Base-by-base conservation (phyloP, 805 yeast species). In the Barnettozyma vustinii region DNA sequence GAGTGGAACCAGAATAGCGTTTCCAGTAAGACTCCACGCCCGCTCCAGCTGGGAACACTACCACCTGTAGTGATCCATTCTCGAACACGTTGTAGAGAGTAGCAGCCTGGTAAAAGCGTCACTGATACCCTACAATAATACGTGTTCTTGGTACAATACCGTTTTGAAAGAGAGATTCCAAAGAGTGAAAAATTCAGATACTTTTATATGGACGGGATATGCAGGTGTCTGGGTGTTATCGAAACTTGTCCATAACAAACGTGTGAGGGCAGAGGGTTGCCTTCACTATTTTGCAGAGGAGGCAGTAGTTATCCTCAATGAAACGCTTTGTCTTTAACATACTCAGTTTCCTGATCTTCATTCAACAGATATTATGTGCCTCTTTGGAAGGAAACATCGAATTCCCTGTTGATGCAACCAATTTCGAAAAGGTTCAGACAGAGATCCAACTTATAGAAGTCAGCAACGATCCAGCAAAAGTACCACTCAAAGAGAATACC, bases 31-130 rank as follows among this genome's bases (percentile, higher is more conserved):
- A 33, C 45, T 48, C 55, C 56, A 52, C 57, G 57, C 44, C 57
- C 56, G 56, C 67, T 65, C 69, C 69, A 65, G 69, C 69, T 65
- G 63, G 69, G 57, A 55, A 44, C 56, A 18, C 20, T 37, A 51
- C 51, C 54, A 52, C 48, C 30, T 2, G 25, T 16, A 15, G 52
- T 48, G 46, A 45, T 52, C 54, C 52, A 26, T 53, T 59, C 57
- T 59, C 56, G 61, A 56, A 54, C 55, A 36, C 59, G 63, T 57
- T 57, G 63, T 59, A 59, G 63, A 59, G 63, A 58, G 61, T 53
- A 52, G 50, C 52, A 57, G 60, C 52, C 63, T 56, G 30, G 44
- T 36, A 42, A 41, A 49, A 44, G n/a, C 23, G 59, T 50, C 60
- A 52, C 59, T 52, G 59, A 57, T 52, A 58, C 61, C 54, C 63